Evolutionary conservation across 305 asterid species (phyloP), one percentile per base, ranked within the genome.

Genomic region (Salvia sclarea): DNA sequence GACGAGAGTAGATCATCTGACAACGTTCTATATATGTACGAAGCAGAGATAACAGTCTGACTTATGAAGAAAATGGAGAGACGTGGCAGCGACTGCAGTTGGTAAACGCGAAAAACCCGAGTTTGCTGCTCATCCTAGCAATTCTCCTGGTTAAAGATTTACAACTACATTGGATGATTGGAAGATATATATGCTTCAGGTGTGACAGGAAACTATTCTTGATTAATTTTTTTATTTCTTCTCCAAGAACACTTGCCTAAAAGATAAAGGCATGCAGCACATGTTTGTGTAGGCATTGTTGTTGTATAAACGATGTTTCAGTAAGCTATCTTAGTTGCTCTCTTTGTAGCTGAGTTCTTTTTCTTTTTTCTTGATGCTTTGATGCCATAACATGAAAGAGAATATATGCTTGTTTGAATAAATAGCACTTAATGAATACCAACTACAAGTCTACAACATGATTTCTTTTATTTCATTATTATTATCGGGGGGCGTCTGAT

Each of bases 1-100:
- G 85, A 85, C 66, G 62, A 65, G 41, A 61, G 30, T 9, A 64
- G 73, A 76, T 43, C 71, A 60, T 12, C 18, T 16, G 24, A 58
- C 21, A 10, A 55, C 24, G 14, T 38, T 38, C 44, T 38, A 38
- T 38, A 38, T 49, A 47, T 69, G 24, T 61, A 48, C 59, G 4
- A 38, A 20, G 47, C 61, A 22, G 61, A 60, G 55, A 33, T 69
- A 58, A 77, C 73, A 35, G 33, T 40, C 67, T 73, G 71, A 69
- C 69, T 24, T 49, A 8, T 65, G 76, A 66, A 3, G 77, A 55
- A 10, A 53, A 37, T 35, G 11, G 9, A 49, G 6, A 22, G 35
- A 6, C 38, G 49, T 53, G 58, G 43, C 44, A 14, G 43, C 35
- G 66, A 45, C 30, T 7, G 61, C 41, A 30, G n/a, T 38, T 10